These are phyloP conservation scores for Alternaria gaisen DNA, from an alignment of 2,329 filamentous ascomycete species.

Conservation along the genomic window DNA sequence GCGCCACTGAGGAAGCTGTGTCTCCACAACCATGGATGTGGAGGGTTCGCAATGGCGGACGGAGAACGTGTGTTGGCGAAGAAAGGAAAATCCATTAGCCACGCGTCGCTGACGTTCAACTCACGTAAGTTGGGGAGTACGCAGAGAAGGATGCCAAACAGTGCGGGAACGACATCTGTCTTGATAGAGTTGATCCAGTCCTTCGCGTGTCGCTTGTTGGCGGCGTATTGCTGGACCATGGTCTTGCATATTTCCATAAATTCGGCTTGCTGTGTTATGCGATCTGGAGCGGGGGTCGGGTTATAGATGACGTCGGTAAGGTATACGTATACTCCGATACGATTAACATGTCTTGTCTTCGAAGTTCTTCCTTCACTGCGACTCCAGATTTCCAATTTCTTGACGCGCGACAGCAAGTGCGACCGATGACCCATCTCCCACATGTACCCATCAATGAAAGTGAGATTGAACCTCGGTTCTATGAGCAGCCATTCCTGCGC, in stretches of 20 bases:
- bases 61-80: conserved; percentile 9
- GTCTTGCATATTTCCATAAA: conserved; percentile 9
- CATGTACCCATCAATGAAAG: conserved; percentile 24
- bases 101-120: conserved; percentile 17
- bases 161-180: conserved; percentile 15
- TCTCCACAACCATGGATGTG: conserved; percentile 2
- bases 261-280: neutral
- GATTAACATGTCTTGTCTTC: neutral
- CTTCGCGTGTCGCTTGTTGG: neutral
- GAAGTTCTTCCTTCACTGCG: conserved; percentile 10
- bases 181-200: conserved; percentile 11
- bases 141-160: conserved; percentile 21
- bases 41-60: neutral
- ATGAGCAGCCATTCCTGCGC: conserved; percentile 29
- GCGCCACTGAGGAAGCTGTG: conserved; percentile 6
- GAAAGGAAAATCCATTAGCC: conserved; percentile 30
- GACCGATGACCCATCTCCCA: conserved; percentile 14
- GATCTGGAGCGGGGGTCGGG: neutral
- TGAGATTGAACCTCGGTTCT: conserved; percentile 26
- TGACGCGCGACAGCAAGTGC: conserved; percentile 15
- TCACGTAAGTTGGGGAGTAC: conserved; percentile 20
- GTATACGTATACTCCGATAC: neutral
- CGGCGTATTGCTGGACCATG: conserved; percentile 6
- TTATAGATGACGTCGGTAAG: neutral
- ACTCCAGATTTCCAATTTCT: conserved; percentile 26